Conservation (phyloP, 495 filamentous ascomycete species). For the Penicillium desertorum region DNA sequence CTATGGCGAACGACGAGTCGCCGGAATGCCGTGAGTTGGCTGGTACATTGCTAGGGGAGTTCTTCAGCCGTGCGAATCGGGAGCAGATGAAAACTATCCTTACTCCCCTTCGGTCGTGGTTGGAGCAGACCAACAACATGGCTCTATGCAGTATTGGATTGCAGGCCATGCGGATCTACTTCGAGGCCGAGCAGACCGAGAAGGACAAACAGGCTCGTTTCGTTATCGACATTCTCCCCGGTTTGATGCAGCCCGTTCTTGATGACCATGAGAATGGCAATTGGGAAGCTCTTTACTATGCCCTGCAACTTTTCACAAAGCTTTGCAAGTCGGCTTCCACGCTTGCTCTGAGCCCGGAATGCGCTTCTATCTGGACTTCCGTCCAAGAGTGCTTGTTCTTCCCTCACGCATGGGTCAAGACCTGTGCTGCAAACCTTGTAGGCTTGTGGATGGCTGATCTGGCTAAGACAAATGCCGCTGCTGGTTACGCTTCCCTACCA, state of each 20-base stretch:
- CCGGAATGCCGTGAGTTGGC: slow-evolving; percentile 83
- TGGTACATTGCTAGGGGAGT: slow-evolving; percentile 70
- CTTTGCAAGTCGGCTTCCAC: slow-evolving; percentile 65
- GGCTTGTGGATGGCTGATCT: slow-evolving; percentile 77
- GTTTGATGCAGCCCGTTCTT: slow-evolving; percentile 51
- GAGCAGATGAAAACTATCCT: slow-evolving; percentile 69
- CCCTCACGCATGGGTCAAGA: slow-evolving; percentile 72
- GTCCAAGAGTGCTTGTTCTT: slow-evolving; percentile 68
- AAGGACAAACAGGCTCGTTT: slow-evolving; percentile 61
- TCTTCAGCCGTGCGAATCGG: slow-evolving; percentile 75
- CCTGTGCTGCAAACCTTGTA: slow-evolving; percentile 71
- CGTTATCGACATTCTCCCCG: slow-evolving; percentile 42
- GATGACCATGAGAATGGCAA: slow-evolving; percentile 53
- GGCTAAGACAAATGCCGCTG: slow-evolving; percentile 57
- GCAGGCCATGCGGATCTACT: slow-evolving; percentile 78
- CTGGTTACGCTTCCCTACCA: slow-evolving; percentile 55
- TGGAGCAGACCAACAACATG: slow-evolving; percentile 66
- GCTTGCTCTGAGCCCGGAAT: slow-evolving; percentile 56
- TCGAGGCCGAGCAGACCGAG: slow-evolving; percentile 63
- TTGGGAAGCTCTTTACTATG: slow-evolving; percentile 77
- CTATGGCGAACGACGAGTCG: slow-evolving; percentile 84
- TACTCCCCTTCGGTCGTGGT: slow-evolving; percentile 69
- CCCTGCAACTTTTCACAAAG: slow-evolving; percentile 66
- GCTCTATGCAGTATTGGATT: slow-evolving; percentile 69
- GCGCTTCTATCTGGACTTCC: slow-evolving; percentile 61